Base-by-base conservation (phyloP, 2,329 filamentous ascomycete species). In the Thermothelomyces thermophilus region DNA sequence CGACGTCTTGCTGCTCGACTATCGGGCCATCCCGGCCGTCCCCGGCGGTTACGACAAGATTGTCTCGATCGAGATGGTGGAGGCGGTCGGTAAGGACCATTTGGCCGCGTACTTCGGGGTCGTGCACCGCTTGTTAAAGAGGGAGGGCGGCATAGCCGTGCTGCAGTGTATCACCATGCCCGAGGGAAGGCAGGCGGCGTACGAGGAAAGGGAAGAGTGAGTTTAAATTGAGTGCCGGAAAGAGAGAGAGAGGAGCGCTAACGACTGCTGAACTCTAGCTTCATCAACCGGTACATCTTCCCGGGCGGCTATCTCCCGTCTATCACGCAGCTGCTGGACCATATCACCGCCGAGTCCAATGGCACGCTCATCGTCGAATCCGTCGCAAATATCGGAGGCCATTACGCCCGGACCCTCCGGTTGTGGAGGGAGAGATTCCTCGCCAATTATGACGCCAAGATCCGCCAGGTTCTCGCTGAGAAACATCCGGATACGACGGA, bases 141-240 rank as follows among this genome's bases (percentile, higher is more conserved):
- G 72, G 41, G 73, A 83, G 14, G 81, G 80, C 2, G 80, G 83
- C 1, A 76, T 87, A 37, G 83, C 80, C 6, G 78, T 84, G 41
- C 86, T 89, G 64, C 85, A 88, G 64, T 87, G 84, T 65, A 88
- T 87, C 61, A 88, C 85, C 2, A 87, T 87, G 77, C 84, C 84
- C 0, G 83, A 88, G 61, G 70, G 74, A 34, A 74, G 83, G 45
- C 83, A 86, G 62, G 78, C 80, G 55, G 76, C 75, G 7, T 87
- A 87, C 61, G 74, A 79, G 16, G 80, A 76, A 58, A 75, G 77
- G 2, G 80, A 85, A 63, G 84, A 87, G 73, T 75, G 53, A 66
- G 71, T 66, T 14, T 9, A 3, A 6, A 3, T 0, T 14, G 16
- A 8, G 9, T 7, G 9, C 4, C 17, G 10, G 28, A 10, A 31